Percentiles rank a stretch among this genome's conserved stretches.
These are phyloP conservation scores for Penicillium taxi DNA, from an alignment of 495 filamentous ascomycete species.

Conservation along the genomic window DNA sequence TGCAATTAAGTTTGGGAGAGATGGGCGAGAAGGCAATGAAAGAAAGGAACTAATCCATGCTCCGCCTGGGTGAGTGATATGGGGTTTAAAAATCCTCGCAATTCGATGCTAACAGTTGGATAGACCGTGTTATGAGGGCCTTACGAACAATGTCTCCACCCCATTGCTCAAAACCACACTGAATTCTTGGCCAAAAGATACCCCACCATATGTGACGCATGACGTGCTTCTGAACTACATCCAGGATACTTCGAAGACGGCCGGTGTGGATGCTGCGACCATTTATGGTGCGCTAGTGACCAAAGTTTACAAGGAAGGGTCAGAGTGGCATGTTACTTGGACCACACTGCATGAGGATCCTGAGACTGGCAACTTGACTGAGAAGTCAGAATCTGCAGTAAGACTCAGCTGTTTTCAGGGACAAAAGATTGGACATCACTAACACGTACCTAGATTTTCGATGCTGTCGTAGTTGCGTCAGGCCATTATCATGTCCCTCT, in stretches of 20 bases:
- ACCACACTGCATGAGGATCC: conserved; percentile 24
- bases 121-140: conserved; percentile 50
- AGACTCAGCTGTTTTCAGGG: not conserved
- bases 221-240: conserved; percentile 50
- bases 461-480: conserved; percentile 49
- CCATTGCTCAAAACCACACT: conserved; percentile 50
- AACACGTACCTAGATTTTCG: conserved; percentile 33
- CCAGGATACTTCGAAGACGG: conserved; percentile 43
- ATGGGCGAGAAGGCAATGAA: conserved; percentile 16
- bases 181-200: conserved; percentile 53
- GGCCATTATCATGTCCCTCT: conserved; percentile 53
- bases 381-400: conserved; percentile 20
- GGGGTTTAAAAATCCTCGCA: not conserved
- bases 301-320: conserved; percentile 38
- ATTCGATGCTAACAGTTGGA: not conserved
- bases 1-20: conserved; percentile 18
- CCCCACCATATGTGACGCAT: conserved; percentile 49
- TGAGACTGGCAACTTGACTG: conserved; percentile 16
- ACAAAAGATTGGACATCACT: not conserved
- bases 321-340: conserved; percentile 44
- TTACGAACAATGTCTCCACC: conserved; percentile 60
- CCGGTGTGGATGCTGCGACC: conserved; percentile 42
- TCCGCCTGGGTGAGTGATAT: conserved; percentile 38
- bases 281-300: conserved; percentile 52
- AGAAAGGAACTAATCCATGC: conserved; percentile 34